These are phyloP conservation scores for Colletotrichum tofieldiae DNA, from an alignment of 2,329 filamentous ascomycete species.

Conservation along the genomic window DNA sequence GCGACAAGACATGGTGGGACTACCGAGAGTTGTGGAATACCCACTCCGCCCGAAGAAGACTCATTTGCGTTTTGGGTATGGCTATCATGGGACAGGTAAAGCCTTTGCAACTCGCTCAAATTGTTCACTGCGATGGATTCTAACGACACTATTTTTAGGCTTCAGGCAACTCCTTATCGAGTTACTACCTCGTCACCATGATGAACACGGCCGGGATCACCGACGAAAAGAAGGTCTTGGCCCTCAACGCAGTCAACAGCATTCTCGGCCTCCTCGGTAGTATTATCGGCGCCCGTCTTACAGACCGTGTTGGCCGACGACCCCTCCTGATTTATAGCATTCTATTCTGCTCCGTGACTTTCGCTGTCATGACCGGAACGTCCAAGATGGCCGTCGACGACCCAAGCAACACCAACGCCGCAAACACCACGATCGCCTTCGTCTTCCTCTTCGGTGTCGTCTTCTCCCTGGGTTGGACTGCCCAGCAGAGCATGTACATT, in stretches of 20 bases:
- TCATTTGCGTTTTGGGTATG: slow-evolving; percentile 67
- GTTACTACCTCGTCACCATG: slow-evolving; percentile 70
- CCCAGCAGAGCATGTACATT: slow-evolving; percentile 66
- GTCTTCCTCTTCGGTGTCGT: slow-evolving; percentile 69
- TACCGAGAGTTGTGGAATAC: slow-evolving; percentile 69
- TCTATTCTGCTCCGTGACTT: slow-evolving; percentile 62
- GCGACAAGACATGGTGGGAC: slow-evolving; percentile 71
- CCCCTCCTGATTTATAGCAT: slow-evolving; percentile 66
- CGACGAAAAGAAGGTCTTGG: slow-evolving; percentile 62
- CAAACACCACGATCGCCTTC: slow-evolving; percentile 64
- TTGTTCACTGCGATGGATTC: background rate
- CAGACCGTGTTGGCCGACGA: slow-evolving; percentile 71
- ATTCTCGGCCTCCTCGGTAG: slow-evolving; percentile 67
- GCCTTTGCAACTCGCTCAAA: background rate
- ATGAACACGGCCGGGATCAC: slow-evolving; percentile 68
- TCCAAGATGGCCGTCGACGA: slow-evolving; percentile 61
- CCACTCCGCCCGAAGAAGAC: slow-evolving; percentile 63
- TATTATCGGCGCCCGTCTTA: slow-evolving; percentile 68
- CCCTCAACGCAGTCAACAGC: slow-evolving; percentile 68
- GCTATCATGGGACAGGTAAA: slow-evolving; percentile 69
- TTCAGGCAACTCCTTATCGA: slow-evolving; percentile 62
- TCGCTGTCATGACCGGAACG: slow-evolving; percentile 65
- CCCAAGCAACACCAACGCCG: slow-evolving; percentile 54
- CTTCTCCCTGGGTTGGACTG: slow-evolving; percentile 67
- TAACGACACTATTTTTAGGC: background rate